Base-by-base conservation (phyloP, 345 rosid species). In the Salix suchowensis region DNA sequence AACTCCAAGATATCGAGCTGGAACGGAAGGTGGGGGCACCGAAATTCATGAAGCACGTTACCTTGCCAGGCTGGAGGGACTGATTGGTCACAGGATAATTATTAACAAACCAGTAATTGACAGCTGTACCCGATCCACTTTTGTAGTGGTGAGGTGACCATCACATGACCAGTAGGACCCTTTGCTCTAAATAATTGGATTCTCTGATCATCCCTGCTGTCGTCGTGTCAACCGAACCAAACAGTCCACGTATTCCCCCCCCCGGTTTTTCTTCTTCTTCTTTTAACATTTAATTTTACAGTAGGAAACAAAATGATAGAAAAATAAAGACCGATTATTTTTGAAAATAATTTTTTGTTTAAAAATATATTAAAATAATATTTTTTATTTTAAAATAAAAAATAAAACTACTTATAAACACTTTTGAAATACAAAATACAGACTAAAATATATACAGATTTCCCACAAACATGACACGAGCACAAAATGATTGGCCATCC, bases 1-100 rank as follows among this genome's bases (percentile, higher is more conserved):
- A 48, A 46, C 10, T 24, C 55, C 26, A 60, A 42, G 74, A 40
- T 10, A 11, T 40, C 44, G 44, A 40, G 44, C 44, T 39, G 34
- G 21, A 12, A n/a, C 14, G 58, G 30, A 16, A 48, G 37, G 66
- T 50, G 70, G 74, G 70, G 26, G 6, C 74, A 46, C 0, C 0
- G 2, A 61, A 65, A 76, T 46, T 46, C 36, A 62, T 4, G 1
- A 44, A 19, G 65, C 73, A 70, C 30, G 73, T 70, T 30, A 75
- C 74, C 16, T 23, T 6, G 18, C 78, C 81, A 81, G 79, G 70
- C 81, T 76, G 77, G 82, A 61, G 54, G 65, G 9, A 62, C 30
- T 71, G 82, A 24, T 83, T 68, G 82, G 81, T 62, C 58, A 11
- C 14, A 13, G 18, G 72, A 18, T 14, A 16, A 34, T 36, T 8